These are phyloP conservation scores for Wallacemonas collosoma DNA, from an alignment of 208 protist species.

Conservation along the genomic window DNA sequence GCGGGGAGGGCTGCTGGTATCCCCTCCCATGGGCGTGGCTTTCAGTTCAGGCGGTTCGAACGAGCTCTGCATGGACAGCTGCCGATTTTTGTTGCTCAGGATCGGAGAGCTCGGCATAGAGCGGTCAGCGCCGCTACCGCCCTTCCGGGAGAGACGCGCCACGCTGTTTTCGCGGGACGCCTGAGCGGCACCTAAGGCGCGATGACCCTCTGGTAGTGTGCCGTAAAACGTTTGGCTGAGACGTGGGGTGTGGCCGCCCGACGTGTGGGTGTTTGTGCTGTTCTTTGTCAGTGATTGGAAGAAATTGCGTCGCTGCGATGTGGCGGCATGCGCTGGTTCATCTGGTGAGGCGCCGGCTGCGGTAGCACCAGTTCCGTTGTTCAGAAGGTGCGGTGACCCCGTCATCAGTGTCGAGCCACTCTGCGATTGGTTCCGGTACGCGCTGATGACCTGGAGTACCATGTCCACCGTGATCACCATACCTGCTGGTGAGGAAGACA, in stretches of 20 bases:
- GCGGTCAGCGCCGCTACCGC: neutral
- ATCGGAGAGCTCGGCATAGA: slow-evolving; percentile 10
- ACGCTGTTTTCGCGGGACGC: slow-evolving; percentile 6
- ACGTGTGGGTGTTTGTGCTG: neutral
- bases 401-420: neutral
- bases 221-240: slow-evolving; percentile 16
- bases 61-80: slow-evolving; percentile 17
- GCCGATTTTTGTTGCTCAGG: neutral
- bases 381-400: neutral
- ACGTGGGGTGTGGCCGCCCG: neutral
- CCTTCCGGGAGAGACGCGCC: neutral
- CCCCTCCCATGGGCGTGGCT: slow-evolving; percentile 15
- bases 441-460: slow-evolving; percentile 71
- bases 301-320: slow-evolving; percentile 5
- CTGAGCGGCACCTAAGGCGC: neutral
- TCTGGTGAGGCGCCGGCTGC: slow-evolving; percentile 4
- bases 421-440: slow-evolving; percentile 28
- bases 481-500: slow-evolving; percentile 17
- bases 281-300: slow-evolving; percentile 16
- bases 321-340: neutral
- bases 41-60: slow-evolving; percentile 27
- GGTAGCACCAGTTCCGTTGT: neutral
- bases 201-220: neutral
- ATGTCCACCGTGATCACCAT: slow-evolving; percentile 57
- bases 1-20: slow-evolving; percentile 1